Evolutionary conservation across 106 monocot species (phyloP).

Genomic region (Dendrobium chrysotoxum): DNA sequence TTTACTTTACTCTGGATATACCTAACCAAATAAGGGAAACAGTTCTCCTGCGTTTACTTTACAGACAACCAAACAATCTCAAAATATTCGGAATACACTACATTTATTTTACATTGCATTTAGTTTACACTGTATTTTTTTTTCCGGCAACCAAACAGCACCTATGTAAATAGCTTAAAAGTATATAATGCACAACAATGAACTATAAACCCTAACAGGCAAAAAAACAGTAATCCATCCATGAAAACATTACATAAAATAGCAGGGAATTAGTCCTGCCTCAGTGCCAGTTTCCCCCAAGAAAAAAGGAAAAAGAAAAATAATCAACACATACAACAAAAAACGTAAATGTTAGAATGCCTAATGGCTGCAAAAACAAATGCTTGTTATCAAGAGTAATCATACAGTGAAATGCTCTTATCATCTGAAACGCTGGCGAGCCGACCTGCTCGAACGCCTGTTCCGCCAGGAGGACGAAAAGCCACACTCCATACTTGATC

Average conservation of each 20-base stretch:
- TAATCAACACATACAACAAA: too few relatives aligned
- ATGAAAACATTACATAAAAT: neutral
- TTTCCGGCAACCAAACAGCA: too few relatives aligned
- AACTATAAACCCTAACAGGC: neutral
- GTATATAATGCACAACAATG: neutral
- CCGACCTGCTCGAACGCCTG: slow-evolving; percentile 48
- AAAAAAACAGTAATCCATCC: neutral
- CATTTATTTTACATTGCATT: too few relatives aligned
- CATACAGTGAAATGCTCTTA: slow-evolving; percentile 84
- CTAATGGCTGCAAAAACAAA: neutral
- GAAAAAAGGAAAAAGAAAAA: too few relatives aligned
- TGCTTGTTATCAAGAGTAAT: slow-evolving; percentile 51
- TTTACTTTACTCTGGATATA: too few relatives aligned
- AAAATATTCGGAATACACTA: too few relatives aligned
- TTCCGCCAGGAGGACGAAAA: slow-evolving; percentile 64
- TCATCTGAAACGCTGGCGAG: slow-evolving; percentile 96
- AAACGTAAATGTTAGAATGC: too few relatives aligned
- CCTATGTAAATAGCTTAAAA: neutral
- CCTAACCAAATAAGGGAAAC: too few relatives aligned
- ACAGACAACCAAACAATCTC: too few relatives aligned
- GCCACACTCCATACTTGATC: slow-evolving; percentile 90
- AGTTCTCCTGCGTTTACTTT: too few relatives aligned
- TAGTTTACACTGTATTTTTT: too few relatives aligned
- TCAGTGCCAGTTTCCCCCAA: too few relatives aligned
- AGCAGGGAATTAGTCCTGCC: neutral